A percentile compares a stretch with the other conserved stretches of the same genome.
phyloP scores from a whole-genome alignment of 495 filamentous ascomycete genomes.

The Tuber magnatum region DNA sequence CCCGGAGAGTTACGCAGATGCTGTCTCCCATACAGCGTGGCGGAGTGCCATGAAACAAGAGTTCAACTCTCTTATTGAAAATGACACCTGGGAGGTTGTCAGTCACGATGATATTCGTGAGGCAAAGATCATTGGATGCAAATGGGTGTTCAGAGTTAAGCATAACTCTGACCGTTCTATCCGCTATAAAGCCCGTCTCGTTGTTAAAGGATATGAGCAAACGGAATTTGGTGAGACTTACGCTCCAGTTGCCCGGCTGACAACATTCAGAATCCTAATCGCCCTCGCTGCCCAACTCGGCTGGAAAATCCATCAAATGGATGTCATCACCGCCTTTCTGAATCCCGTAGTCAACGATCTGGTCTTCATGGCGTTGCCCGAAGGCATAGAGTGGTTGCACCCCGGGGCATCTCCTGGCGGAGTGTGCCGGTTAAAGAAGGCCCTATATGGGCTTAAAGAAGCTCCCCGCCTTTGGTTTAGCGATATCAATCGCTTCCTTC shows the following conservation, averaged over 20 bases:
- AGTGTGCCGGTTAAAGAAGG: slow-evolving; percentile 7
- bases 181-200: too few species aligned
- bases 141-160: too few species aligned
- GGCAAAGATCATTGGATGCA: too few species aligned
- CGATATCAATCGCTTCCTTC: slow-evolving; percentile 10
- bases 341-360: slow-evolving; percentile 14
- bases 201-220: too few species aligned
- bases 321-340: slow-evolving; percentile 24
- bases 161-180: too few species aligned
- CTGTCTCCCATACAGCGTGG: slow-evolving; percentile 1
- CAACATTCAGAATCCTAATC: too few species aligned
- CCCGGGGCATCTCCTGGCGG: neutral
- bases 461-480: slow-evolving; percentile 16
- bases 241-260: too few species aligned
- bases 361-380: slow-evolving; percentile 15
- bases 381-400: slow-evolving; percentile 9
- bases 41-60: slow-evolving; percentile 8
- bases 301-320: slow-evolving; percentile 10
- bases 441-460: slow-evolving; percentile 22
- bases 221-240: too few species aligned
- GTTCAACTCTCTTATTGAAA: slow-evolving; percentile 6
- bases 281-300: too few species aligned
- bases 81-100: slow-evolving; percentile 9
- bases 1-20: slow-evolving; percentile 8
- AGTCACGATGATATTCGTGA: neutral